These are phyloP conservation scores for Xylaria telfairii DNA, from an alignment of 495 filamentous ascomycete genomes.

Conservation along the genomic window DNA sequence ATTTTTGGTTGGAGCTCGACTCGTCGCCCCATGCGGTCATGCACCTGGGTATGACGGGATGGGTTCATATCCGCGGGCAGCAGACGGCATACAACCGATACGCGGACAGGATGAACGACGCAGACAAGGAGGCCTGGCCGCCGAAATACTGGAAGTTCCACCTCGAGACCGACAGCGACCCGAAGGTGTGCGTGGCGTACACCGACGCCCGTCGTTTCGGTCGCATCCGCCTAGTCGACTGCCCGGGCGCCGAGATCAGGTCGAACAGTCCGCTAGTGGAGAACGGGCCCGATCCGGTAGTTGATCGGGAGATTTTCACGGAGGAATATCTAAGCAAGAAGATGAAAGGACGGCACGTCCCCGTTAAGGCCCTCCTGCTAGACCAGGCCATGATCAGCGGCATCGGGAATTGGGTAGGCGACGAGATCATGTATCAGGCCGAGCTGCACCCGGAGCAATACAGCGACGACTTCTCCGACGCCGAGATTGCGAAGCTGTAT, in stretches of 20 bases:
- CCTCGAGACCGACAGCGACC: conserved; percentile 64
- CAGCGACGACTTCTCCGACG: conserved; percentile 77
- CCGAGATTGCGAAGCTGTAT: conserved; percentile 74
- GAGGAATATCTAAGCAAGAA: conserved; percentile 72
- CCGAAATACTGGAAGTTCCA: conserved; percentile 90
- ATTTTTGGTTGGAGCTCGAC: conserved; percentile 75
- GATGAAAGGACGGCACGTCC: conserved; percentile 74
- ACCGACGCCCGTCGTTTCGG: conserved; percentile 79
- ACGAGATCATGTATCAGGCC: conserved; percentile 71
- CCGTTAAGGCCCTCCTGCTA: conserved; percentile 84
- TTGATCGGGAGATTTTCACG: conserved; percentile 78
- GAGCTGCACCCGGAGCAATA: conserved; percentile 88
- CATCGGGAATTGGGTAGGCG: conserved; percentile 96
- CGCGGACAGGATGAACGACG: conserved; percentile 68
- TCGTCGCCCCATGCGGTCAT: conserved; percentile 82
- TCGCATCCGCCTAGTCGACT: conserved; percentile 82
- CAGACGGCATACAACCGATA: conserved; percentile 70
- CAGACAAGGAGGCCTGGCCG: conserved; percentile 73
- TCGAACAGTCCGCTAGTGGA: conserved; percentile 79
- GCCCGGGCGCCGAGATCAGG: conserved; percentile 73
- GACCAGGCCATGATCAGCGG: conserved; percentile 92
- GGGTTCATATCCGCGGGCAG: conserved; percentile 83
- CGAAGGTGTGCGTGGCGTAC: conserved; percentile 76
- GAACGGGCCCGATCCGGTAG: conserved; percentile 91
- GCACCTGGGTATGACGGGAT: conserved; percentile 90